phyloP scores from a whole-genome alignment of 2,329 filamentous ascomycete genomes.

The Gaeumannomyces tritici region DNA sequence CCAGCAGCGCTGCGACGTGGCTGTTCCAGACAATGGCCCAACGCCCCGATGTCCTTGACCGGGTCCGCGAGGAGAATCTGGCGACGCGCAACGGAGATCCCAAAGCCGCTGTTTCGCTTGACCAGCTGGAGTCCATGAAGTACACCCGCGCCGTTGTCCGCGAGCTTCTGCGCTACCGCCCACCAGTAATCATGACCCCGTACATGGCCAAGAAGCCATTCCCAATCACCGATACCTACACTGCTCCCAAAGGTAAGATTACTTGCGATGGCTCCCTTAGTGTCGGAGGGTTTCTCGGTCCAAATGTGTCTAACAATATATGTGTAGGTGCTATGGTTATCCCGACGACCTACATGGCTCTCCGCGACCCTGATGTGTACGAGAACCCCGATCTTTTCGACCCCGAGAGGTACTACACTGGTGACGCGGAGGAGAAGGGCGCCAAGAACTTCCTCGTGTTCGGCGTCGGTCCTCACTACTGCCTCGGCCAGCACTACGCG shows the following conservation, averaged over 20 bases:
- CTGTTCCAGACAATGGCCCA: slow-evolving; percentile 91
- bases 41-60: slow-evolving; percentile 83
- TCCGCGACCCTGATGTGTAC: slow-evolving; percentile 90
- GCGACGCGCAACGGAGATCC: slow-evolving; percentile 65
- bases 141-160: slow-evolving; percentile 90
- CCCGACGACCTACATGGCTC: slow-evolving; percentile 79
- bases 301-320: background rate
- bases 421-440: slow-evolving; percentile 75
- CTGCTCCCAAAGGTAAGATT: slow-evolving; percentile 69
- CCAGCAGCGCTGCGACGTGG: slow-evolving; percentile 88
- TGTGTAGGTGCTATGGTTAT: slow-evolving; percentile 75
- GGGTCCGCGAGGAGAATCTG: slow-evolving; percentile 85
- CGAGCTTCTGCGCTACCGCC: slow-evolving; percentile 85
- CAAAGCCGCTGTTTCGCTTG: slow-evolving; percentile 63
- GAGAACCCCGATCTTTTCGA: slow-evolving; percentile 81
- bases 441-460: slow-evolving; percentile 97
- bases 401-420: slow-evolving; percentile 83
- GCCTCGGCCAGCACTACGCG: slow-evolving; percentile 86
- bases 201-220: slow-evolving; percentile 93
- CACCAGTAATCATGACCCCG: slow-evolving; percentile 94
- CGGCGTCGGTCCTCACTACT: slow-evolving; percentile 92
- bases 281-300: too few species aligned
- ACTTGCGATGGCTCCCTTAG: background rate
- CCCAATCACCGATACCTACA: slow-evolving; percentile 79
- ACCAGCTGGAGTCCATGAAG: slow-evolving; percentile 77